A percentile compares a stretch with the other conserved stretches of the same genome.
phyloP scores from a whole-genome alignment of 805 yeast species.

The Hanseniaspora guilliermondii region DNA sequence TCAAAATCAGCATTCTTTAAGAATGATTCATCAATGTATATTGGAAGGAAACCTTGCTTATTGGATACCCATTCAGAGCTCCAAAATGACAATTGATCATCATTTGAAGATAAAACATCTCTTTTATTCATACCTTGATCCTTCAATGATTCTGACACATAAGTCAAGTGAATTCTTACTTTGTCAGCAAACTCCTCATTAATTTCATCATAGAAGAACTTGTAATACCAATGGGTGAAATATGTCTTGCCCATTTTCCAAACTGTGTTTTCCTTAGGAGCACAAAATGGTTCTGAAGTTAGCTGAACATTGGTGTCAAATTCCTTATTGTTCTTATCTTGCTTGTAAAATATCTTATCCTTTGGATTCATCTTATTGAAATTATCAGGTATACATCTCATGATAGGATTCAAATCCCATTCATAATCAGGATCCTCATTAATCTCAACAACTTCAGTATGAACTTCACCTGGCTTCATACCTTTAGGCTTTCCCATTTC shows the following conservation, averaged over 20 bases:
- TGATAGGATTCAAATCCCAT: slow-evolving; percentile 52
- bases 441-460: slow-evolving; percentile 41
- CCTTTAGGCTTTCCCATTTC: slow-evolving; percentile 56
- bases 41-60: slow-evolving; percentile 49
- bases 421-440: slow-evolving; percentile 68
- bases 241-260: slow-evolving; percentile 52
- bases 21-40: slow-evolving; percentile 55
- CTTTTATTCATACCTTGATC: slow-evolving; percentile 48
- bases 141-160: slow-evolving; percentile 41
- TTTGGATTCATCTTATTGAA: slow-evolving; percentile 51
- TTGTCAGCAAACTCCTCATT: slow-evolving; percentile 38
- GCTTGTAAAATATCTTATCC: slow-evolving; percentile 18
- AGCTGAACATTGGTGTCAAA: slow-evolving; percentile 15
- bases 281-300: slow-evolving; percentile 70
- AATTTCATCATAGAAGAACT: slow-evolving; percentile 36
- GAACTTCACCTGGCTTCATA: slow-evolving; percentile 48
- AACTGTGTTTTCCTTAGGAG: slow-evolving; percentile 52
- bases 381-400: slow-evolving; percentile 73
- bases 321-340: slow-evolving; percentile 19
- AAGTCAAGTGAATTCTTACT: slow-evolving; percentile 56
- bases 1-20: slow-evolving; percentile 37
- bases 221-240: slow-evolving; percentile 72
- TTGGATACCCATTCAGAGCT: slow-evolving; percentile 60
- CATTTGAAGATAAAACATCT: slow-evolving; percentile 23
- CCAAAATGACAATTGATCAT: slow-evolving; percentile 38